Percentiles rank a stretch among this genome's conserved stretches.
phyloP scores from a whole-genome alignment of 2,329 filamentous ascomycete genomes.

The Coniochaeta hoffmannii region DNA sequence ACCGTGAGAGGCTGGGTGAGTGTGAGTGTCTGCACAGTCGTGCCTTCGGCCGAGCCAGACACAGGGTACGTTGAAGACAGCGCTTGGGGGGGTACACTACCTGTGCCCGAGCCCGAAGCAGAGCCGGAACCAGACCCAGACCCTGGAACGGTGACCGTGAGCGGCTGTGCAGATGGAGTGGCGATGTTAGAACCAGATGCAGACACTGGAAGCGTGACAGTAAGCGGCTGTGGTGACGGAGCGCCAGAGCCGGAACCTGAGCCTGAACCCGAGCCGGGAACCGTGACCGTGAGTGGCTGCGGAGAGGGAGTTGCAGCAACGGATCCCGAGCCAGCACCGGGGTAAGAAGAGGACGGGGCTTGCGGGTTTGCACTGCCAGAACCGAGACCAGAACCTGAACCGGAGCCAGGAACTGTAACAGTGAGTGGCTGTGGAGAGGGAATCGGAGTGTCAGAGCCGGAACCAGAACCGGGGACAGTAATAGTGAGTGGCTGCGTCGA shows the following conservation, averaged over 20 bases:
- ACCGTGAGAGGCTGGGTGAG: neutral
- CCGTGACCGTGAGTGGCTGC: too few relatives aligned
- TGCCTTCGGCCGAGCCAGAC: too few relatives aligned
- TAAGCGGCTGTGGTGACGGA: neutral
- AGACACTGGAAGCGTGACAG: neutral
- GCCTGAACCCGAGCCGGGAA: neutral
- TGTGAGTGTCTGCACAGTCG: neutral
- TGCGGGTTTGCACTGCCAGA: too few relatives aligned
- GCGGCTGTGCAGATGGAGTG: neutral
- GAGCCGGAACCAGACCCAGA: neutral
- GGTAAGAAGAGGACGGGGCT: too few relatives aligned
- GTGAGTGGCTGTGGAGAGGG: neutral
- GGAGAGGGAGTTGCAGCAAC: too few relatives aligned
- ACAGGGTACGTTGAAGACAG: too few relatives aligned
- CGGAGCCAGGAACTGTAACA: neutral
- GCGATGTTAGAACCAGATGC: neutral
- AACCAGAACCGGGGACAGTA: slow-evolving; percentile 3
- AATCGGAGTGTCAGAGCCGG: neutral
- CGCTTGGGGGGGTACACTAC: too few relatives aligned
- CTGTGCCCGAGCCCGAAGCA: too few relatives aligned
- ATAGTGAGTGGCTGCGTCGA: slow-evolving; percentile 7
- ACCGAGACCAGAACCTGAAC: neutral
- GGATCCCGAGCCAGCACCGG: too few relatives aligned
- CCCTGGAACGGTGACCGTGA: neutral
- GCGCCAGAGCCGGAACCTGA: neutral